phyloP scores from a whole-genome alignment of 1,284 basidiomycete species.

The Phellopilus nigrolimitatus region DNA sequence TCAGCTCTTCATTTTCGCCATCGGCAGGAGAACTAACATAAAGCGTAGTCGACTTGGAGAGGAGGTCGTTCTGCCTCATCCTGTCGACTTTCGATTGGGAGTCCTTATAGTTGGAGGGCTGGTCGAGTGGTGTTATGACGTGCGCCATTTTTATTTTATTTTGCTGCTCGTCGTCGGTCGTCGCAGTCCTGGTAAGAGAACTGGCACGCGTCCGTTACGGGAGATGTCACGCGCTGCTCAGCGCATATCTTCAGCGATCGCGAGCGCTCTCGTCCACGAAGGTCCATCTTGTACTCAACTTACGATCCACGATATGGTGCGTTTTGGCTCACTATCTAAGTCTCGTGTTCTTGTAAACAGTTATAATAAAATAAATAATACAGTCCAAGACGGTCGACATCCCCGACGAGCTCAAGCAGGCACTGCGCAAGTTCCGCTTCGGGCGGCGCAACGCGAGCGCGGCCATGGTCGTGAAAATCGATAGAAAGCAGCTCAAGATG shows the following conservation, averaged over 20 bases:
- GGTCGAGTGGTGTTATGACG: constrained; percentile 80
- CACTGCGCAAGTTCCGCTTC: constrained; percentile 82
- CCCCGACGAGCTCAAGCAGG: constrained; percentile 67
- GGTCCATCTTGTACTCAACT: too few species aligned
- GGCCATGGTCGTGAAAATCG: constrained; percentile 81
- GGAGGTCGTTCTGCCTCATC: constrained; percentile 62
- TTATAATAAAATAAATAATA: too few species aligned
- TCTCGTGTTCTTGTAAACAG: too few species aligned
- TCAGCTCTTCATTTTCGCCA: neutral
- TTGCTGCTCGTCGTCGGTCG: too few species aligned
- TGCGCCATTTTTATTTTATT: constrained; percentile 65
- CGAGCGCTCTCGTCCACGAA: too few species aligned
- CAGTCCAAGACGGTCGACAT: constrained; percentile 36
- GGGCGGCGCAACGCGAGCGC: constrained; percentile 60
- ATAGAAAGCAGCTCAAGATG: constrained; percentile 55
- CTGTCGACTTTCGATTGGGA: constrained; percentile 77
- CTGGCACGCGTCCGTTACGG: too few species aligned
- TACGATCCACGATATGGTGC: too few species aligned
- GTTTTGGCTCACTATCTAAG: neutral
- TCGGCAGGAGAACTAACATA: constrained; percentile 50
- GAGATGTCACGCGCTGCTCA: too few species aligned
- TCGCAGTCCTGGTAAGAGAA: too few species aligned
- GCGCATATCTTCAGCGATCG: too few species aligned
- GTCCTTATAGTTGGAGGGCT: constrained; percentile 94
- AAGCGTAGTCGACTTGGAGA: constrained; percentile 69